phyloP scores from a whole-genome alignment of 768 basidiomycete genomes.

The Lyophyllum decastes region DNA sequence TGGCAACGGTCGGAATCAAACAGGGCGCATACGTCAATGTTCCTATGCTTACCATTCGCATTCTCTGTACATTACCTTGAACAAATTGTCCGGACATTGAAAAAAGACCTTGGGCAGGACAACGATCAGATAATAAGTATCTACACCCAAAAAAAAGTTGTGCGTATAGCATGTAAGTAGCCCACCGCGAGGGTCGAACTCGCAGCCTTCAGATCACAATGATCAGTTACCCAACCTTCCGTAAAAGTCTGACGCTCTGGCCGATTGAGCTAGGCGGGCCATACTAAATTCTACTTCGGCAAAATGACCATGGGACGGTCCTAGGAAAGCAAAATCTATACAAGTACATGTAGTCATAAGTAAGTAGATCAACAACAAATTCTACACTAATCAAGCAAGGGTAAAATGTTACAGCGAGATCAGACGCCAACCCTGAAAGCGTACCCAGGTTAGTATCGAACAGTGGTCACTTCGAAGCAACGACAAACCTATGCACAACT shows the following conservation, averaged over 20 bases:
- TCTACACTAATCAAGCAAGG: background rate
- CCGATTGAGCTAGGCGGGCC: conserved; percentile 67
- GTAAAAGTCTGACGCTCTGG: conserved; percentile 65
- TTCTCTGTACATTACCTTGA: too few species aligned
- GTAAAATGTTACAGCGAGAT: background rate
- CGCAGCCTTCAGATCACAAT: conserved; percentile 74
- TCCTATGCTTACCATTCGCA: too few species aligned
- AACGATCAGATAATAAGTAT: too few species aligned
- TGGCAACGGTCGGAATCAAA: too few species aligned
- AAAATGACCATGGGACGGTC: background rate
- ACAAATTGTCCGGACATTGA: too few species aligned
- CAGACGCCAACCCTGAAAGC: conserved; percentile 22
- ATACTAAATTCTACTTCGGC: background rate
- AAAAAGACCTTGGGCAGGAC: too few species aligned
- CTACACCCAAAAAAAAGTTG: too few species aligned
- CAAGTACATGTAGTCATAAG: background rate
- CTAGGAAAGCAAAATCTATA: background rate
- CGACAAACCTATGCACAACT: conserved; percentile 40
- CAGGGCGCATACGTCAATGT: too few species aligned
- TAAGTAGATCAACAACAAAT: background rate
- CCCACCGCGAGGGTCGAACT: conserved; percentile 86
- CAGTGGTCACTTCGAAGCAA: background rate
- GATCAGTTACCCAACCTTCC: conserved; percentile 8
- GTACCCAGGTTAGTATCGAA: background rate
- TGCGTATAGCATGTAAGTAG: conserved; percentile 36